phyloP scores from a whole-genome alignment of 2,329 filamentous ascomycete genomes.

The Tolypocladium guangdongense region DNA sequence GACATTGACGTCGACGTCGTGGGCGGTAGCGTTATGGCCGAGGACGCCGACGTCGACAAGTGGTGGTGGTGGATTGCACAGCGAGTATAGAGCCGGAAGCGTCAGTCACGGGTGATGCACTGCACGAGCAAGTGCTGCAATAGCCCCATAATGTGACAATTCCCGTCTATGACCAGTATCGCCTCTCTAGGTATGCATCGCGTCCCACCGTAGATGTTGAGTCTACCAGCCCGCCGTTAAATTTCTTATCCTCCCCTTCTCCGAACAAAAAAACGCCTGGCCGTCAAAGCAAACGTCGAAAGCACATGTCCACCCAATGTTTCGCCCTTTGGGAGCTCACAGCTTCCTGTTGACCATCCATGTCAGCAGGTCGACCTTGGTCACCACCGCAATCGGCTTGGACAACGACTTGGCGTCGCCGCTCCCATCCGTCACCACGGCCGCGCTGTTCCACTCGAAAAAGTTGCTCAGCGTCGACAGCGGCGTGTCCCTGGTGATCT shows the following conservation, averaged over 20 bases:
- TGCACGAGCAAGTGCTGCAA: background rate
- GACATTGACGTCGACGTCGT: slow-evolving; percentile 67
- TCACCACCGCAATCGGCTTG: slow-evolving; percentile 83
- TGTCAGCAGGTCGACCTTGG: slow-evolving; percentile 88
- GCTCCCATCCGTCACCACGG: slow-evolving; percentile 75
- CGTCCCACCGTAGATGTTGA: slow-evolving; percentile 26
- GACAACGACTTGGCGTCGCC: slow-evolving; percentile 43
- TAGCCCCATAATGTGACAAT: background rate
- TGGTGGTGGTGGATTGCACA: slow-evolving; percentile 90
- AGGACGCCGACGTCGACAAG: slow-evolving; percentile 60
- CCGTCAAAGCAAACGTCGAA: background rate
- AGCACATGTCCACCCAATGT: background rate
- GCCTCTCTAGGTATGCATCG: background rate
- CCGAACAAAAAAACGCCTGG: background rate
- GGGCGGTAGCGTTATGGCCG: slow-evolving; percentile 58
- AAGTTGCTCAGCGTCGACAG: slow-evolving; percentile 78
- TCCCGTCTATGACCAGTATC: background rate
- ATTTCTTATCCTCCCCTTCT: background rate
- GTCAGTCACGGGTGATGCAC: background rate
- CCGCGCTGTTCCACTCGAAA: slow-evolving; percentile 96
- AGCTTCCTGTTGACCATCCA: slow-evolving; percentile 68
- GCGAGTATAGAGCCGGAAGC: slow-evolving; percentile 40
- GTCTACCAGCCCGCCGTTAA: slow-evolving; percentile 20
- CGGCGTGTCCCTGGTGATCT: slow-evolving; percentile 87
- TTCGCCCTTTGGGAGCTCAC: slow-evolving; percentile 10